Conservation (phyloP, 768 basidiomycete genomes). For the Suillus bovinus region DNA sequence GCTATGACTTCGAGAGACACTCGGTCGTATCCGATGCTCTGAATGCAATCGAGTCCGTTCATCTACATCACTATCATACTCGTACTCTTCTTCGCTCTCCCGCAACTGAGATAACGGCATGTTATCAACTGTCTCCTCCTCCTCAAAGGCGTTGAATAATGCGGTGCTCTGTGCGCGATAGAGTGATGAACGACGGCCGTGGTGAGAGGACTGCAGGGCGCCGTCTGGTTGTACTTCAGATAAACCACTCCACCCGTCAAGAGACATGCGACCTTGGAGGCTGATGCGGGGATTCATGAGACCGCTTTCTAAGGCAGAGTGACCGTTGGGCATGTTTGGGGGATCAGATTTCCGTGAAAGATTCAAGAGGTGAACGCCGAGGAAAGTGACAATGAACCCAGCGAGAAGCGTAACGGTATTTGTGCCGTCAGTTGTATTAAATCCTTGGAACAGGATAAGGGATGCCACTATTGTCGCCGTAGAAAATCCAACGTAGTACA, state of each 20-base stretch:
- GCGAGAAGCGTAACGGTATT: conserved; percentile 86
- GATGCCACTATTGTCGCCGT: conserved; percentile 92
- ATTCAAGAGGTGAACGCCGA: conserved; percentile 95
- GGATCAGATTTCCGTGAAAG: conserved; percentile 63
- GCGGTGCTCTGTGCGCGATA: conserved; percentile 65
- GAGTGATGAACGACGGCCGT: conserved; percentile 65
- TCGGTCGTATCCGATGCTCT: conserved; percentile 23
- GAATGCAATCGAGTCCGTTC: conserved; percentile 40
- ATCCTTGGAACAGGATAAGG: conserved; percentile 95
- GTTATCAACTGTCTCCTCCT: conserved; percentile 43
- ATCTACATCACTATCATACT: conserved; percentile 47
- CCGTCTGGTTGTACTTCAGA: conserved; percentile 33
- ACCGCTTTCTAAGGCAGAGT: conserved; percentile 62
- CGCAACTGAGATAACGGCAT: conserved; percentile 62
- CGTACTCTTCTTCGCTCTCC: conserved; percentile 63
- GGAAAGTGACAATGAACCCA: conserved; percentile 91
- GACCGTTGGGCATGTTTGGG: conserved; percentile 41
- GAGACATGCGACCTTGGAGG: conserved; percentile 76
- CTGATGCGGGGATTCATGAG: conserved; percentile 79
- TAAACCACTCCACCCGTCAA: conserved; percentile 68
- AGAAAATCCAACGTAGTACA: conserved; percentile 98
- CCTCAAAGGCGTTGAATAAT: conserved; percentile 78
- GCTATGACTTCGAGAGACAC: conserved; percentile 54
- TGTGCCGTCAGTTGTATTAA: conserved; percentile 82
- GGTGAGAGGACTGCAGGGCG: conserved; percentile 36